These are phyloP conservation scores for Oryza rufipogon DNA, from an alignment of 176 grass and related monocot species.

Conservation along the genomic window DNA sequence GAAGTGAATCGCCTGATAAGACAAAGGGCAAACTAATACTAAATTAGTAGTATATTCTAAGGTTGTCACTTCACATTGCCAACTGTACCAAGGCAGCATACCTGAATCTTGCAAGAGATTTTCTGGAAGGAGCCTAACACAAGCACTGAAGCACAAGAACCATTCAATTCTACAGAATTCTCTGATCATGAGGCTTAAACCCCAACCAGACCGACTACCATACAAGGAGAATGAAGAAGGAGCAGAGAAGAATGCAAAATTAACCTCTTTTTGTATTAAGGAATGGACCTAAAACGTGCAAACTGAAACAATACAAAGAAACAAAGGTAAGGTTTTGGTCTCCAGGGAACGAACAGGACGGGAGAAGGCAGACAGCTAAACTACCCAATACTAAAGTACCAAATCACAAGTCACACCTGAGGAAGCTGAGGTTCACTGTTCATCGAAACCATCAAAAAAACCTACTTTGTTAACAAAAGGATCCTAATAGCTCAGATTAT, in stretches of 20 bases:
- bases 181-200: not conserved
- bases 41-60: not conserved
- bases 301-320: not conserved
- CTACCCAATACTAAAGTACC: not conserved
- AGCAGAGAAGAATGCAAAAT: not conserved
- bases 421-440: not conserved
- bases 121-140: not conserved
- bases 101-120: slow-evolving; percentile 11
- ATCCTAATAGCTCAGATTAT: not conserved
- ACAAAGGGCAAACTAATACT: not conserved
- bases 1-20: not conserved
- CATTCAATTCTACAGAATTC: not conserved
- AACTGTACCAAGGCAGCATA: slow-evolving; percentile 9
- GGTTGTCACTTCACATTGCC: slow-evolving; percentile 10
- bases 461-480: not conserved
- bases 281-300: slow-evolving; percentile 13
- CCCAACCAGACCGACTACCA: not conserved
- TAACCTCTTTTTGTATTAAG: slow-evolving; percentile 13
- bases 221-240: not conserved
- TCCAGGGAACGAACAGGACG: slow-evolving; percentile 4
- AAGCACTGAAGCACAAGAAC: not conserved
- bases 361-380: not conserved
- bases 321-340: slow-evolving; percentile 16
- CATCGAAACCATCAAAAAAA: not conserved
- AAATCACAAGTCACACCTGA: not conserved